Conservation (phyloP, 768 basidiomycete species). For the Auricularia cornea region DNA sequence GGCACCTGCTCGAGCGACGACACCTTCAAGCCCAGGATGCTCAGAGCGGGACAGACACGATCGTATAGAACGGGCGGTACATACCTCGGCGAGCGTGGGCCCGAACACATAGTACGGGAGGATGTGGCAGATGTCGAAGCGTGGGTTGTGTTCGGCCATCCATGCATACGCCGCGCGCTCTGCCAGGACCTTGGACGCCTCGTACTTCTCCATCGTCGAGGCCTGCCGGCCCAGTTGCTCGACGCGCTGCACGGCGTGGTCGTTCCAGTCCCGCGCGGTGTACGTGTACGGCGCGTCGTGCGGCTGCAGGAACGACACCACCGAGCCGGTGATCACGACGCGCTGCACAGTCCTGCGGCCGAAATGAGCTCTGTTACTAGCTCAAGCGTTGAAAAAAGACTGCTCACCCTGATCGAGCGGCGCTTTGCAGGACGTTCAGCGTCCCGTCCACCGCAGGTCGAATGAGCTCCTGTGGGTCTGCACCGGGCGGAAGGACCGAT, state of each 20-base stretch:
- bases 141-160: not conserved
- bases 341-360: constrained; percentile 15
- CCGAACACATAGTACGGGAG: not conserved
- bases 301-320: not conserved
- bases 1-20: not conserved
- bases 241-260: not conserved
- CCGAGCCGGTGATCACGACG: constrained; percentile 25
- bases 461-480: constrained; percentile 19
- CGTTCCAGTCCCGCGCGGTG: too few species aligned
- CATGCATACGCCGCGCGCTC: not conserved
- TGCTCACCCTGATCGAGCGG: not conserved
- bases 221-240: not conserved
- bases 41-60: too few species aligned
- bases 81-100: not conserved
- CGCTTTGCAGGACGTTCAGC: constrained; percentile 21
- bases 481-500: not conserved
- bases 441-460: constrained; percentile 29
- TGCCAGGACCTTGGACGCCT: constrained; percentile 4
- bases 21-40: too few species aligned
- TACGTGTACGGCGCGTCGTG: not conserved
- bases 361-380: too few species aligned
- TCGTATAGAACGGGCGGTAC: not conserved
- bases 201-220: not conserved
- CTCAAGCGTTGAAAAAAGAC: too few species aligned
- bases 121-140: not conserved